A percentile compares a stretch with the other conserved stretches of the same genome.
Evolutionary conservation across 495 filamentous ascomycete species (phyloP).

Genomic region (Daldinia decipiens): DNA sequence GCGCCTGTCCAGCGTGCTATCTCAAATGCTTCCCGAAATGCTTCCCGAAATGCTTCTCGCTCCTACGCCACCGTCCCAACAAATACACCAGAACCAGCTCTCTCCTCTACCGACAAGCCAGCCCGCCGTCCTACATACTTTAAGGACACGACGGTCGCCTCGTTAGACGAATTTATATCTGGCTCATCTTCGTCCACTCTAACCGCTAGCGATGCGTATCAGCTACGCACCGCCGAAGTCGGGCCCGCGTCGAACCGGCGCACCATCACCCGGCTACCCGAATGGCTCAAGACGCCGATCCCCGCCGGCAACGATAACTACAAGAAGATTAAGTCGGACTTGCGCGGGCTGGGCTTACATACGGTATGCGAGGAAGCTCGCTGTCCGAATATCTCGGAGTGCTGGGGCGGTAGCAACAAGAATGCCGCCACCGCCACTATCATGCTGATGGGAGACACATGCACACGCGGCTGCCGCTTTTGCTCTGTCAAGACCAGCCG

Average conservation of each 20-base stretch:
- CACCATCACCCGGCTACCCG: conserved; percentile 88
- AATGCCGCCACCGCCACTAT: conserved; percentile 94
- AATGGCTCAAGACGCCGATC: conserved; percentile 96
- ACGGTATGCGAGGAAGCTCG: conserved; percentile 98
- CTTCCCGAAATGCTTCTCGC: conserved; percentile 14
- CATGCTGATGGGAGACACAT: conserved; percentile 99
- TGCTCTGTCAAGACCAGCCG: conserved; percentile 93
- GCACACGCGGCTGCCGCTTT: conserved; percentile 95
- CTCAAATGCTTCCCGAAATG: conserved; percentile 19
- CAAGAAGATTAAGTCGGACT: conserved; percentile 92
- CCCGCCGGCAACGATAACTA: conserved; percentile 79
- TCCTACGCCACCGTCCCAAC: conserved; percentile 48
- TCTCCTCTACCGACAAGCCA: conserved; percentile 29
- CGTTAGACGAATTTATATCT: conserved; percentile 84
- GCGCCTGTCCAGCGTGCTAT: conserved; percentile 44
- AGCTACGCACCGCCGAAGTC: conserved; percentile 80
- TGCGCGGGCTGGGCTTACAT: conserved; percentile 88
- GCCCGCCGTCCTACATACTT: conserved; percentile 73
- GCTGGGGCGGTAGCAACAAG: conserved; percentile 93
- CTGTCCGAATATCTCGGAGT: conserved; percentile 97
- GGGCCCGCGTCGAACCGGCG: conserved; percentile 83
- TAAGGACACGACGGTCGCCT: conserved; percentile 84
- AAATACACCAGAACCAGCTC: conserved; percentile 22
- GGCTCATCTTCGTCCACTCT: conserved; percentile 53
- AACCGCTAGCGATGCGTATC: conserved; percentile 67